phyloP scores from a whole-genome alignment of 2,329 filamentous ascomycete genomes.

The Pleoardoris graminearum region DNA sequence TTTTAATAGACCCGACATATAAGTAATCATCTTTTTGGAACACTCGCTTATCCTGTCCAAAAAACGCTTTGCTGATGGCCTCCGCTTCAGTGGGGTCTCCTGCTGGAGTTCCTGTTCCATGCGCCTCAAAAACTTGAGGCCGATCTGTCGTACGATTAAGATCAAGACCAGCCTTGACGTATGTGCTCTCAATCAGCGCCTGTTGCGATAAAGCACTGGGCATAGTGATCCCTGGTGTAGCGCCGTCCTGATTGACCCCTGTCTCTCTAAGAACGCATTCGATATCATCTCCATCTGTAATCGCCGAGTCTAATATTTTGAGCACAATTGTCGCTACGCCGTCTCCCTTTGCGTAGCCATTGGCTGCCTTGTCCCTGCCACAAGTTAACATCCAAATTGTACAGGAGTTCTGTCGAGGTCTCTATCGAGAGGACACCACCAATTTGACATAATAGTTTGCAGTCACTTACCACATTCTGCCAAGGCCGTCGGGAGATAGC shows the following conservation, averaged over 20 bases:
- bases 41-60: no score
- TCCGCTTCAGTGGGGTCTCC: no score
- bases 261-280: slow-evolving; percentile 45
- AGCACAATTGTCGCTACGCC: slow-evolving; percentile 54
- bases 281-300: slow-evolving; percentile 58
- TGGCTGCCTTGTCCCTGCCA: no score
- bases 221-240: slow-evolving; percentile 57
- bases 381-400: no score
- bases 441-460: no score
- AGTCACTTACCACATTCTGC: slow-evolving; percentile 15
- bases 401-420: no score
- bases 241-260: slow-evolving; percentile 53
- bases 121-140: slow-evolving; percentile 38
- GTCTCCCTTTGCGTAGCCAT: slow-evolving; percentile 24
- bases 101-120: slow-evolving; percentile 54
- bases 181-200: slow-evolving; percentile 14
- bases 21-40: no score
- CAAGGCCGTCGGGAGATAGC: slow-evolving; percentile 18
- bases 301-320: slow-evolving; percentile 59
- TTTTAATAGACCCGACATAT: no score
- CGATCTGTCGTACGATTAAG: slow-evolving; percentile 7
- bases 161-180: slow-evolving; percentile 12
- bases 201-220: slow-evolving; percentile 57
- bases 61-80: no score
- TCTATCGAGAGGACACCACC: no score